These are phyloP conservation scores for Lentinula aciculospora DNA, from an alignment of 768 basidiomycete species.

Conservation along the genomic window DNA sequence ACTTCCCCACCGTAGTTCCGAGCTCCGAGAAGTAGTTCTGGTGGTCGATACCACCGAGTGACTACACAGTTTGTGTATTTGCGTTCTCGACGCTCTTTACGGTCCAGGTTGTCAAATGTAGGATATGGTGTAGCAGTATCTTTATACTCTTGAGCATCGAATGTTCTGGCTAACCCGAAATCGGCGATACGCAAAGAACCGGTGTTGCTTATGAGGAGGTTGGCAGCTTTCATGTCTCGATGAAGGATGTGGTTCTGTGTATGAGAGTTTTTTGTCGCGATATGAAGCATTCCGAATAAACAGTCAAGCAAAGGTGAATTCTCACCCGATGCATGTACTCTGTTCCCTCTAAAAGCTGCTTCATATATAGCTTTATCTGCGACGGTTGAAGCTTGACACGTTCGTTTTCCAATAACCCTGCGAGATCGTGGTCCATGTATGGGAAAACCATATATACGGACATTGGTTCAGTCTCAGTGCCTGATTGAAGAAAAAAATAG, in stretches of 20 bases:
- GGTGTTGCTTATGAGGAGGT: conserved; percentile 84
- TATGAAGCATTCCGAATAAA: conserved; percentile 6
- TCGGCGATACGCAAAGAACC: conserved; percentile 88
- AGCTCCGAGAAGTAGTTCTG: conserved; percentile 86
- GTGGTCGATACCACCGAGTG: conserved; percentile 92
- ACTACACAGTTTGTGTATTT: conserved; percentile 96
- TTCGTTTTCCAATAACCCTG: conserved; percentile 89
- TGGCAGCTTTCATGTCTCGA: conserved; percentile 98
- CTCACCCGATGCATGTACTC: conserved; percentile 92
- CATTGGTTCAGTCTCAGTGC: conserved; percentile 63
- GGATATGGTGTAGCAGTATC: not conserved
- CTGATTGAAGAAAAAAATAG: too few relatives aligned
- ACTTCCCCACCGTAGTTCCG: conserved; percentile 89
- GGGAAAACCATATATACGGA: conserved; percentile 99
- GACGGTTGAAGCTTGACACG: conserved; percentile 76
- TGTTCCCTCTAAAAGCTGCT: conserved; percentile 92
- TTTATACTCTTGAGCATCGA: conserved; percentile 36
- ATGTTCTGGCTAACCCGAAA: conserved; percentile 91
- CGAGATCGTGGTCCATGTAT: conserved; percentile 99
- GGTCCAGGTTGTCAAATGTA: conserved; percentile 12
- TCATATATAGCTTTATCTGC: conserved; percentile 94
- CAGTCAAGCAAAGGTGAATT: conserved; percentile 11
- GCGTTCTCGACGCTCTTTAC: conserved; percentile 40
- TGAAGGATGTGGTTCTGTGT: conserved; percentile 93
- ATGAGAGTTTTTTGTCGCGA: too few relatives aligned